phyloP scores from a whole-genome alignment of 768 basidiomycete species.

The Lactarius deliciosus region DNA sequence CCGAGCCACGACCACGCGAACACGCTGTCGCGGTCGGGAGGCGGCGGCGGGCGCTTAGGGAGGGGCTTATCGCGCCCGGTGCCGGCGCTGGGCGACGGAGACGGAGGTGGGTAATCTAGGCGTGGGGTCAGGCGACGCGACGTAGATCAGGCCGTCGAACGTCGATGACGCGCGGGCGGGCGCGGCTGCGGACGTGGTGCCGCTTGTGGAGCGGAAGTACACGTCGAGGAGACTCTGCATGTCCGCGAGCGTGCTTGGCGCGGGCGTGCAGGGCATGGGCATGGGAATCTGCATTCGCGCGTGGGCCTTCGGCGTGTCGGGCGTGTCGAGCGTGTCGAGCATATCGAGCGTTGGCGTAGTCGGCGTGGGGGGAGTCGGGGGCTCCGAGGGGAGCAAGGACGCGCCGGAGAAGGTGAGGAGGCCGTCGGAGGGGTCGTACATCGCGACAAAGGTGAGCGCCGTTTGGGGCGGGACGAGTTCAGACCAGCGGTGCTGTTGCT shows the following conservation, averaged over 20 bases:
- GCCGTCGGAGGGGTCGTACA: slow-evolving; percentile 59
- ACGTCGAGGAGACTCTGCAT: slow-evolving; percentile 30
- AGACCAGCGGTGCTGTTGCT: slow-evolving; percentile 47
- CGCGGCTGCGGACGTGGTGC: neutral
- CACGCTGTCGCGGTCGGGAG: slow-evolving; percentile 26
- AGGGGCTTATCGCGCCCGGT: slow-evolving; percentile 23
- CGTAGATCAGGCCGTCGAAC: slow-evolving; percentile 24
- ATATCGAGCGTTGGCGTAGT: slow-evolving; percentile 9
- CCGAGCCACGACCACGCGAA: slow-evolving; percentile 30
- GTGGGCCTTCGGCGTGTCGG: slow-evolving; percentile 25
- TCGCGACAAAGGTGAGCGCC: slow-evolving; percentile 56
- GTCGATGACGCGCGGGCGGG: slow-evolving; percentile 29
- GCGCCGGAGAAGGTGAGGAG: slow-evolving; percentile 58
- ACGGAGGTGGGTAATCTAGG: neutral
- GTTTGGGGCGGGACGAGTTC: slow-evolving; percentile 55
- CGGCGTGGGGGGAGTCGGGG: slow-evolving; percentile 3
- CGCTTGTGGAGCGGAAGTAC: slow-evolving; percentile 23
- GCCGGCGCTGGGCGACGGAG: neutral
- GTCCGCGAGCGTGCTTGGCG: slow-evolving; percentile 29
- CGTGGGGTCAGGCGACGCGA: neutral
- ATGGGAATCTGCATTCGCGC: slow-evolving; percentile 33
- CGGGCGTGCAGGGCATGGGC: slow-evolving; percentile 32
- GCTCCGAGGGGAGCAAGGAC: slow-evolving; percentile 40
- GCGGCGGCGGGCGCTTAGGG: slow-evolving; percentile 20
- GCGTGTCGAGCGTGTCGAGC: slow-evolving; percentile 13